Percentiles rank a stretch among this genome's conserved stretches.
Evolutionary conservation across 495 filamentous ascomycete species (phyloP).

Genomic region (Aspergillus indologenus): DNA sequence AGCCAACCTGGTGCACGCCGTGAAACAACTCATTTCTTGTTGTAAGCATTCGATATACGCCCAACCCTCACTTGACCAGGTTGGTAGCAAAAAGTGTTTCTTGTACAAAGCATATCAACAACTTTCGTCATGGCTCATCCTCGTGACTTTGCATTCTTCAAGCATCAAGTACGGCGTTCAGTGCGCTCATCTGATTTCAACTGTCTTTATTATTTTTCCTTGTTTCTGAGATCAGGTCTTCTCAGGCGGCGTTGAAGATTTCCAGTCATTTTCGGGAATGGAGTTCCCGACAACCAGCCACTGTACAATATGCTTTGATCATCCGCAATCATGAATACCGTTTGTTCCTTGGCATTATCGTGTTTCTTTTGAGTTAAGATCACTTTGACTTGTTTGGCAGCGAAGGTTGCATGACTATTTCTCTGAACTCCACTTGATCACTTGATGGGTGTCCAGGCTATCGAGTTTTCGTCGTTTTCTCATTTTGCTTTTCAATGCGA

Average conservation of each 20-base stretch:
- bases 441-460: background rate
- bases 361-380: background rate
- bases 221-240: background rate
- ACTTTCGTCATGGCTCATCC: background rate
- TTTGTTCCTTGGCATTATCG: background rate
- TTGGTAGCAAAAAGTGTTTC: background rate
- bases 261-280: slow-evolving; percentile 15
- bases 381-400: background rate
- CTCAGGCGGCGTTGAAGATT: background rate
- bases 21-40: slow-evolving; percentile 41
- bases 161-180: slow-evolving; percentile 17
- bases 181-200: background rate
- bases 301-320: slow-evolving; percentile 9
- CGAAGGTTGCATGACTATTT: background rate
- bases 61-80: background rate
- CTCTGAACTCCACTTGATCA: too few relatives aligned
- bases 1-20: slow-evolving; percentile 29
- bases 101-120: slow-evolving; percentile 1
- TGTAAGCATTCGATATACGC: slow-evolving; percentile 14
- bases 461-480: background rate
- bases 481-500: background rate
- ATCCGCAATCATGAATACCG: background rate
- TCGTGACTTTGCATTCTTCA: slow-evolving; percentile 5
- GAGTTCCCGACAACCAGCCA: slow-evolving; percentile 15
- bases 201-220: background rate